Evolutionary conservation across 2,329 filamentous ascomycete genomes (phyloP), one percentile per base, ranked within the genome.

Genomic region (Acarospora socialis): DNA sequence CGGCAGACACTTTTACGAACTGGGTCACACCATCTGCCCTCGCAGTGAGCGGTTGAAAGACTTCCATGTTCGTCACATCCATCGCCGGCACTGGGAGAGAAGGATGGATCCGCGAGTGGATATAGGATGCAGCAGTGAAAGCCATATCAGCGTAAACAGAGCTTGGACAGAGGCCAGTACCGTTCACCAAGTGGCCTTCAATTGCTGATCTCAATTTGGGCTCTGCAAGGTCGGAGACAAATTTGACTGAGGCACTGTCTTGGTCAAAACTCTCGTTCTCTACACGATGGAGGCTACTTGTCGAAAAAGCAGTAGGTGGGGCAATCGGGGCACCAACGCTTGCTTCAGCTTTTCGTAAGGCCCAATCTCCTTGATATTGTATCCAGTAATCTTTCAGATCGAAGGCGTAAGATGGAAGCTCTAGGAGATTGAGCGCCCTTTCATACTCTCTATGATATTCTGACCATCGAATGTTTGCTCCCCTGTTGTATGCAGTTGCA

Each of bases 91-190:
- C n/a, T 2, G 30, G 17, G 13, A 32, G 25, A 15, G 30, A 32
- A 6, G 34, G 42, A 4, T 25, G 18, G 16, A 43, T 15, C 19
- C 38, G 32, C 7, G 32, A 38, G 18, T 42, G 40, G 3, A 52
- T 27, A 35, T 55, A 50, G 8, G 39, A 30, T 2, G 49, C 55
- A 5, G 53, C 36, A 1, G 45, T 45, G 13, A 43, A 36, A 7
- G 50, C 52, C 46, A 55, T 53, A 25, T 54, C 51, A 1, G 48
- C 45, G 31, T 53, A 51, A 5, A 54, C 38, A 3, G 48, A 46
- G 6, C 44, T 46, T 5, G 53, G 46, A 15, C 42, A 48, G 6
- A 56, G 43, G 2, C 43, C 39, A 21, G 43, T 39, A 15, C 44
- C 44, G 28, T 55, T 56, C 34, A 54, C 49, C 15, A 45, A 43